Conservation (phyloP, 1,139 yeast species). For the Meyerozyma sp. region DNA sequence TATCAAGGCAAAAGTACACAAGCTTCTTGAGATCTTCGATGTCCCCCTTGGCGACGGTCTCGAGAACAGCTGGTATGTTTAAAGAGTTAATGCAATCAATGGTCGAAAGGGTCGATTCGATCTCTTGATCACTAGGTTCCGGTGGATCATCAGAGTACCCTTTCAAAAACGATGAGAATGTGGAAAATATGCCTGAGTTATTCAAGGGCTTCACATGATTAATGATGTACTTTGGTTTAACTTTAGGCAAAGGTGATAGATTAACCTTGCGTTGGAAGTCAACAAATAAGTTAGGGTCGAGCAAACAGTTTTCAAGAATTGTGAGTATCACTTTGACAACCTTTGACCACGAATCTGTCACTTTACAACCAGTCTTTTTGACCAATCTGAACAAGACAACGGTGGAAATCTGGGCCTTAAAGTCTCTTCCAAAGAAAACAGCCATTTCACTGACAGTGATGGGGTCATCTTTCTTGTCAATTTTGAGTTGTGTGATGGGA, state of each 20-base stretch:
- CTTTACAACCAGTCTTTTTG: conserved; percentile 48
- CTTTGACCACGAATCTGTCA: conserved; percentile 54
- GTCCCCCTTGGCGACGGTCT: conserved; percentile 32
- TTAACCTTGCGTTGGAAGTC: conserved; percentile 56
- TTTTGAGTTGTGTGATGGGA: conserved; percentile 44
- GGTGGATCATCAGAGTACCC: conserved; percentile 82
- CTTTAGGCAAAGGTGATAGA: conserved; percentile 50
- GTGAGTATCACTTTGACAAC: conserved; percentile 57
- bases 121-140: conserved; percentile 90
- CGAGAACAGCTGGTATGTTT: conserved; percentile 48
- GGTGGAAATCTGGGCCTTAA: conserved; percentile 85
- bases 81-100: conserved; percentile 76
- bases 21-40: conserved; percentile 16
- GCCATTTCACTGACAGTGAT: conserved; percentile 77
- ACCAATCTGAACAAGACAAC: conserved; percentile 79
- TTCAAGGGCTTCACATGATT: conserved; percentile 57
- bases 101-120: conserved; percentile 78
- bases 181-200: conserved; percentile 74
- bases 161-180: conserved; percentile 86
- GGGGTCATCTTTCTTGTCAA: conserved; percentile 46
- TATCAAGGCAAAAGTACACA: conserved; percentile 18
- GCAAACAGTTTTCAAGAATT: conserved; percentile 67
- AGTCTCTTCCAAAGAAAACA: conserved; percentile 82
- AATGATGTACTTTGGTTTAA: conserved; percentile 61
- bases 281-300: conserved; percentile 60